A percentile compares a stretch with the other conserved stretches of the same genome.
Evolutionary conservation across 306 rosid genomes (phyloP).

Genomic region (Prinsepia uniflora): DNA sequence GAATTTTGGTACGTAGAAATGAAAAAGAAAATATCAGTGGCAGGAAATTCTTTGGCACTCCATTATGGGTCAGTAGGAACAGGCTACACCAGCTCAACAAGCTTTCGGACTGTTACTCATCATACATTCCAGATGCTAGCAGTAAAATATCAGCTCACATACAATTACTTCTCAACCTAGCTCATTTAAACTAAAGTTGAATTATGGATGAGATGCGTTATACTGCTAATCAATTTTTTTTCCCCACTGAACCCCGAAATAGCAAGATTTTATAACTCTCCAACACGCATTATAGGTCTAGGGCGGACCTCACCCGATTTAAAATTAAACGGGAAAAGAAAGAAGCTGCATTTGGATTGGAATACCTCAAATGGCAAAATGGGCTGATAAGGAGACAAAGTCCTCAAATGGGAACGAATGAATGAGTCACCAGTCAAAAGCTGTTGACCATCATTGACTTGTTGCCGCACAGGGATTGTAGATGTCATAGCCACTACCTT

Average conservation of each 20-base stretch:
- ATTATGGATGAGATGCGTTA: background rate
- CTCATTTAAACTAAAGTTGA: background rate
- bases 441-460: conserved; percentile 34
- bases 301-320: background rate
- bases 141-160: background rate
- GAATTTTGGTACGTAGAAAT: no score
- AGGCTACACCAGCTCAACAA: background rate
- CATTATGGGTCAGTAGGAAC: background rate
- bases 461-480: conserved; percentile 45
- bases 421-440: conserved; percentile 68
- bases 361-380: conserved; percentile 92
- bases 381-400: conserved; percentile 84
- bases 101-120: background rate
- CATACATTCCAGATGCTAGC: background rate
- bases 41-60: background rate
- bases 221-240: background rate
- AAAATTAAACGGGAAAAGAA: background rate
- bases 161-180: background rate
- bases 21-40: background rate
- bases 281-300: background rate
- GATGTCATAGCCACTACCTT: conserved; percentile 58
- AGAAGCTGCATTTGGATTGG: background rate
- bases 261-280: background rate
- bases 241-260: background rate
- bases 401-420: conserved; percentile 75